Base-by-base conservation (phyloP, 805 yeast species). In the Lachancea nothofagi region DNA sequence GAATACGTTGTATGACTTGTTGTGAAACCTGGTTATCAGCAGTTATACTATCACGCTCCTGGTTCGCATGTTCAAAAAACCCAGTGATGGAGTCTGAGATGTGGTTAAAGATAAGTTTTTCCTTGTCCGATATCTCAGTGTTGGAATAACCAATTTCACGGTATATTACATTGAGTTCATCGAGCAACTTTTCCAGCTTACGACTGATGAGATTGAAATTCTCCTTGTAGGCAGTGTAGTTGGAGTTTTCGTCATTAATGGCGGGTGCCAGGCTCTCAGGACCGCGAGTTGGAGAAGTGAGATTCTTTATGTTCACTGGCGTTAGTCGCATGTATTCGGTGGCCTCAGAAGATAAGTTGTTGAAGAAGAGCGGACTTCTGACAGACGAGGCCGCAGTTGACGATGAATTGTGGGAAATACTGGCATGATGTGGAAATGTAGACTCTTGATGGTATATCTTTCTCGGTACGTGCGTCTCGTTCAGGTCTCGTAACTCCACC, bases 131-230 rank as follows among this genome's bases (percentile, higher is more conserved):
- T 2, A 75, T 70, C 41, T 77, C 80, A 7, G 55, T 50, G n/a
- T 65, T 54, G 1, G 79, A 66, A 50, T 72, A 76, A 1, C 84
- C 84, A 29, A 78, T 77, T 42, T 67, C 70, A 34, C 64, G 62
- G 52, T 76, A 76, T 7, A 75, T 67, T 4, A 51, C 50, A 36
- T 71, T 67, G n/a, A 77, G 54, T 37, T 72, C 70, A 14, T 57
- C 58, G 26, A 68, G 46, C n/a, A 62, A 35, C 17, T 54, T 46
- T 44, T 54, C 60, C 22, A 62, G 38, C 33, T 62, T 62, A 21
- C 46, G 47, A 2, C 65, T 56, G 10, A 62, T 55, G 20, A 55
- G 42, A 22, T 51, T 52, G 25, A 60, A 62, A 38, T 58, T 55
- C 36, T 61, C 66, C 26, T 46, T 53, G 44, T 54, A 55, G 4